phyloP scores from a whole-genome alignment of 495 filamentous ascomycete species.

The Hypoxylon subgilvum region DNA sequence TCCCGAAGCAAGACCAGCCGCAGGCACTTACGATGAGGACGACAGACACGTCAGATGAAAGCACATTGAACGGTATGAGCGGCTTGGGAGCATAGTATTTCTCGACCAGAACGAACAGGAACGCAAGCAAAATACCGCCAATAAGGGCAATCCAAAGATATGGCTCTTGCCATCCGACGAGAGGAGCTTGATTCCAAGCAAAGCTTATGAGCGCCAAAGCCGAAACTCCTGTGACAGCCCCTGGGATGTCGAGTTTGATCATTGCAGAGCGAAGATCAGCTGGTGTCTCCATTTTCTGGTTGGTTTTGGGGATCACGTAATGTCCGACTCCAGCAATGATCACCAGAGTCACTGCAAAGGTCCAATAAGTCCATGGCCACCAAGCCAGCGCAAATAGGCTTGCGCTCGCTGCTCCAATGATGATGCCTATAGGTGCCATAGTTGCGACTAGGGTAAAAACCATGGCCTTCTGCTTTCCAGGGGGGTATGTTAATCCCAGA shows the following conservation, averaged over 20 bases:
- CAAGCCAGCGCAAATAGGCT: conserved; percentile 59
- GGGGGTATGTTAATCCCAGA: conserved; percentile 50
- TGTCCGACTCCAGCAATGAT: conserved; percentile 54
- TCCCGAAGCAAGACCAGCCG: conserved; percentile 66
- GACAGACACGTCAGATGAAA: conserved; percentile 54
- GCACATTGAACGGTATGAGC: conserved; percentile 56
- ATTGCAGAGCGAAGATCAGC: conserved; percentile 38
- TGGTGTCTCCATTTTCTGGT: conserved; percentile 30
- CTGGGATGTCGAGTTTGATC: conserved; percentile 56
- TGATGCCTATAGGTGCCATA: conserved; percentile 54
- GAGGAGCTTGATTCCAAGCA: conserved; percentile 62
- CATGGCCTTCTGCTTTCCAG: conserved; percentile 57
- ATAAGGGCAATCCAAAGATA: conserved; percentile 59
- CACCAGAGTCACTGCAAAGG: conserved; percentile 50
- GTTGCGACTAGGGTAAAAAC: conserved; percentile 59
- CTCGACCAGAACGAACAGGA: conserved; percentile 59
- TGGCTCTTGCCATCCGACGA: conserved; percentile 59
- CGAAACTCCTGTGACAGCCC: conserved; percentile 54
- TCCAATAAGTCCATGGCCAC: conserved; percentile 72
- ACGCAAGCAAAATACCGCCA: conserved; percentile 55
- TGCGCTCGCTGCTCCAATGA: conserved; percentile 51
- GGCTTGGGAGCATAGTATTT: conserved; percentile 48
- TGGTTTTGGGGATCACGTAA: conserved; percentile 27
- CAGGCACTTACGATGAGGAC: conserved; percentile 57
- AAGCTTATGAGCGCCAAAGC: conserved; percentile 62